A percentile compares a stretch with the other conserved stretches of the same genome.
These are phyloP conservation scores for Zymoseptoria pseudotritici DNA, from an alignment of 2,329 filamentous ascomycete species.

Conservation along the genomic window DNA sequence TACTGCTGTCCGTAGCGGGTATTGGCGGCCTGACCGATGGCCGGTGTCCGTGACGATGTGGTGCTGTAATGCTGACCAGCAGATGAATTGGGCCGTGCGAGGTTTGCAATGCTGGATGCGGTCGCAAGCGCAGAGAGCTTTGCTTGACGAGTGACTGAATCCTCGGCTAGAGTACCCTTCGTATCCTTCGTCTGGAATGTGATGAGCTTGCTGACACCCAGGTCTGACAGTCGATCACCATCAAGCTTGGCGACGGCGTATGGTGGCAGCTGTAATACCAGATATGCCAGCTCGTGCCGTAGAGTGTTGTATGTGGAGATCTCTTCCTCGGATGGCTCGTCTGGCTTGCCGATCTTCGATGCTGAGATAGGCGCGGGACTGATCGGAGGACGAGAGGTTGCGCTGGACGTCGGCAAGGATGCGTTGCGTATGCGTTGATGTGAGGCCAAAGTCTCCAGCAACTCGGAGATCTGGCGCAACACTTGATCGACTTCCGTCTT, in stretches of 20 bases:
- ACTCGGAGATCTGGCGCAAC: conserved; percentile 64
- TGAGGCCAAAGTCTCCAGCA: conserved; percentile 68
- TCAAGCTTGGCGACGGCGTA: conserved; percentile 81
- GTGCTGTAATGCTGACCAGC: conserved; percentile 27
- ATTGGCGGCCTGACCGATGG: conserved; percentile 29
- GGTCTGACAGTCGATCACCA: conserved; percentile 73
- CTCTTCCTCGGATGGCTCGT: conserved; percentile 57
- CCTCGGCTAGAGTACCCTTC: conserved; percentile 75
- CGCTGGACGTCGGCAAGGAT: conserved; percentile 47
- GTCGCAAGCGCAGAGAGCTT: conserved; percentile 32
- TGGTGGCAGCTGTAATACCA: conserved; percentile 70
- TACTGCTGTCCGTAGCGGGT: conserved; percentile 29
- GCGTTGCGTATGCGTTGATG: conserved; percentile 73
- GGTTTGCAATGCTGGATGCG: conserved; percentile 24
- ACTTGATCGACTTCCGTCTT: conserved; percentile 38
- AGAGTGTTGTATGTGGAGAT: conserved; percentile 61
- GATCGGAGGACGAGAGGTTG: conserved; percentile 24
- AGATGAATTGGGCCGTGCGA: conserved; percentile 24
- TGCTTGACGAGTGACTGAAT: conserved; percentile 49
- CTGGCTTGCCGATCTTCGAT: conserved; percentile 48
- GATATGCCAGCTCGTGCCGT: conserved; percentile 64
- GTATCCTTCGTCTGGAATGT: conserved; percentile 66
- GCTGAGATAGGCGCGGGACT: conserved; percentile 60
- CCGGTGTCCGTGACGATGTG: conserved; percentile 27
- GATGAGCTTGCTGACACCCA: conserved; percentile 74